Evolutionary conservation across 2,329 filamentous ascomycete genomes (phyloP).

Genomic region (Phyllosticta citriasiana): DNA sequence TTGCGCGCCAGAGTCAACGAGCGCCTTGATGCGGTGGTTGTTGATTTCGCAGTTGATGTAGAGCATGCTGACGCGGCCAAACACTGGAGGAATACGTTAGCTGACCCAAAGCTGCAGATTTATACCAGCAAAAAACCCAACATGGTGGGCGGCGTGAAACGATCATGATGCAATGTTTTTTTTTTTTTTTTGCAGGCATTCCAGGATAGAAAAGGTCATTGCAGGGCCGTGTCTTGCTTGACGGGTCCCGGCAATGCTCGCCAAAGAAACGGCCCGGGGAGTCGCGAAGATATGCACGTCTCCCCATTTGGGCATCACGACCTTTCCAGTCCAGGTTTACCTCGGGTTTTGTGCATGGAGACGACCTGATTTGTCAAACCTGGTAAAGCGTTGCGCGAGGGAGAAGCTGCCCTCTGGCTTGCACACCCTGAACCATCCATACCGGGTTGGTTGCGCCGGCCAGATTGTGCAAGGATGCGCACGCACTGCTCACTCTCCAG

Average conservation of each 20-base stretch:
- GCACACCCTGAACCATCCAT: constrained; percentile 1
- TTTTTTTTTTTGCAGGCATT: constrained; percentile 1
- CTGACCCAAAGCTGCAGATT: neutral
- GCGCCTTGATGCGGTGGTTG: constrained; percentile 80
- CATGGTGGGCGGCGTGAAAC: constrained; percentile 6
- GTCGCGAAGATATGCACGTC: constrained; percentile 7
- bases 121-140: constrained; percentile 1
- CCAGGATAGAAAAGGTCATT: neutral
- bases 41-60: constrained; percentile 97
- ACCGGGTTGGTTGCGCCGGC: neutral
- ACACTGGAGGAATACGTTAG: constrained; percentile 49
- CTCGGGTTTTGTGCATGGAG: neutral
- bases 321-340: neutral
- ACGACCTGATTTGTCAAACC: constrained; percentile 7
- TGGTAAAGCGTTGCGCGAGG: constrained; percentile 8
- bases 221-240: constrained; percentile 4
- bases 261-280: neutral
- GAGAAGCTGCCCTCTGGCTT: neutral
- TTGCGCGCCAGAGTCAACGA: constrained; percentile 95
- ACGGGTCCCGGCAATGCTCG: constrained; percentile 2
- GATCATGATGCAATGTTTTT: constrained; percentile 2
- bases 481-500: neutral
- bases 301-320: constrained; percentile 6
- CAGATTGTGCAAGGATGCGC: neutral
- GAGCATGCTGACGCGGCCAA: constrained; percentile 89